These are phyloP conservation scores for Cystofilobasidium bisporidii DNA, from an alignment of 768 basidiomycete genomes.

Conservation along the genomic window DNA sequence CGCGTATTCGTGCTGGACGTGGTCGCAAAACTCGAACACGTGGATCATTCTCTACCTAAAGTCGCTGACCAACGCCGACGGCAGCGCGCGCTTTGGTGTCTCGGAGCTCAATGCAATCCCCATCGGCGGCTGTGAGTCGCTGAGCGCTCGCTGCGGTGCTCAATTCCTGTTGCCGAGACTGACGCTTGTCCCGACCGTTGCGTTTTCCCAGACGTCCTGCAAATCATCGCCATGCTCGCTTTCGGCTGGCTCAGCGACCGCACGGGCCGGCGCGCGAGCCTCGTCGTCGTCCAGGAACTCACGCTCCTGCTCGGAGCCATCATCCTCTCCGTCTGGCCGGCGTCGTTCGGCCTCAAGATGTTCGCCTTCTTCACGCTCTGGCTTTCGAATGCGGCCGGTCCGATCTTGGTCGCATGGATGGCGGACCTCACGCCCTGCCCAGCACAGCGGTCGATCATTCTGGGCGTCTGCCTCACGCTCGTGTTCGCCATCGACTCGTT, in stretches of 20 bases:
- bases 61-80: constrained; percentile 30
- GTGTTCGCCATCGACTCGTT: constrained; percentile 17
- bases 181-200: too few relatives aligned
- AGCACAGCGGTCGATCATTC: constrained; percentile 29
- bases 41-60: constrained; percentile 34
- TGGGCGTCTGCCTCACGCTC: constrained; percentile 30
- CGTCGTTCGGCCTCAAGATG: constrained; percentile 30
- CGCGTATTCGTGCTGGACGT: constrained; percentile 28
- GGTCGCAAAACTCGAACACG: constrained; percentile 28
- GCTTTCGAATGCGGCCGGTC: constrained; percentile 30
- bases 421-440: constrained; percentile 30
- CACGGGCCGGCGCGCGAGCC: constrained; percentile 28
- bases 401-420: constrained; percentile 30
- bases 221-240: constrained; percentile 31
- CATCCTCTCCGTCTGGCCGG: constrained; percentile 29
- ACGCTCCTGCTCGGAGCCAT: constrained; percentile 27
- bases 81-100: constrained; percentile 28
- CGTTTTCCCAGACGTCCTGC: constrained; percentile 24
- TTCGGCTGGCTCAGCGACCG: constrained; percentile 30
- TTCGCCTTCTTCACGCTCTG: constrained; percentile 32
- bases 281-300: constrained; percentile 30
- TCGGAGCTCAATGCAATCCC: constrained; percentile 31
- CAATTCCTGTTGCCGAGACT: too few relatives aligned
- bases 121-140: constrained; percentile 28
- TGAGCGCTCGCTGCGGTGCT: too few relatives aligned